These are phyloP conservation scores for Pezicula carpinea DNA, from an alignment of 2,329 filamentous ascomycete species.

Conservation along the genomic window DNA sequence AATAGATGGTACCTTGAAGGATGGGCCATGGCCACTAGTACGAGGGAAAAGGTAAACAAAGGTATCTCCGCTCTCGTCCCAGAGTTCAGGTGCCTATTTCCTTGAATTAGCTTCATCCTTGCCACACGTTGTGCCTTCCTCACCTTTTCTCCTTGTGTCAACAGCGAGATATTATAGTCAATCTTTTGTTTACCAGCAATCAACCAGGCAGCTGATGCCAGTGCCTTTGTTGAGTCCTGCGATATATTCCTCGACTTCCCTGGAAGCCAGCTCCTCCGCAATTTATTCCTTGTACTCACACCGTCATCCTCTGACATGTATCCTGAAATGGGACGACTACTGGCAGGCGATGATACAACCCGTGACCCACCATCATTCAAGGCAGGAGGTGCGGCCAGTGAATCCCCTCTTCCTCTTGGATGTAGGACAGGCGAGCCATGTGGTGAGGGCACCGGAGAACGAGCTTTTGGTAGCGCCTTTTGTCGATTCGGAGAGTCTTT, in stretches of 20 bases:
- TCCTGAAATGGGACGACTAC: conserved; percentile 3
- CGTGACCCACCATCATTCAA: not conserved
- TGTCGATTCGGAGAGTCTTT: not conserved
- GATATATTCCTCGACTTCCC: conserved; percentile 12
- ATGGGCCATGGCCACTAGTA: conserved; percentile 45
- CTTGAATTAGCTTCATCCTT: conserved; percentile 7
- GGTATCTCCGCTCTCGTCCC: conserved; percentile 56
- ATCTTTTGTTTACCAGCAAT: conserved; percentile 45
- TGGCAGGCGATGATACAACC: conserved; percentile 5
- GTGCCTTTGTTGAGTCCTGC: conserved; percentile 2
- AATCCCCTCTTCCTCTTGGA: not conserved
- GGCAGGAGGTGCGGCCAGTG: not conserved
- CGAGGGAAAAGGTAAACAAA: conserved; percentile 53
- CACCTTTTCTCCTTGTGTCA: conserved; percentile 53
- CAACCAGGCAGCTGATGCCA: conserved; percentile 41
- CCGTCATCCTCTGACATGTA: conserved; percentile 3
- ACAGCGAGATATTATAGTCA: conserved; percentile 51
- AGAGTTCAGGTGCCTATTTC: conserved; percentile 57
- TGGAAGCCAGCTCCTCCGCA: conserved; percentile 17
- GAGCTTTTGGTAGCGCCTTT: not conserved
- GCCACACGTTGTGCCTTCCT: conserved; percentile 4
- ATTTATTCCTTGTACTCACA: conserved; percentile 3
- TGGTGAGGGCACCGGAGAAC: not conserved
- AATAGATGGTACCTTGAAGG: conserved; percentile 55
- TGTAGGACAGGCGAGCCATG: not conserved